Evolutionary conservation across 768 basidiomycete genomes (phyloP).

Genomic region (Calvatia gigantea): DNA sequence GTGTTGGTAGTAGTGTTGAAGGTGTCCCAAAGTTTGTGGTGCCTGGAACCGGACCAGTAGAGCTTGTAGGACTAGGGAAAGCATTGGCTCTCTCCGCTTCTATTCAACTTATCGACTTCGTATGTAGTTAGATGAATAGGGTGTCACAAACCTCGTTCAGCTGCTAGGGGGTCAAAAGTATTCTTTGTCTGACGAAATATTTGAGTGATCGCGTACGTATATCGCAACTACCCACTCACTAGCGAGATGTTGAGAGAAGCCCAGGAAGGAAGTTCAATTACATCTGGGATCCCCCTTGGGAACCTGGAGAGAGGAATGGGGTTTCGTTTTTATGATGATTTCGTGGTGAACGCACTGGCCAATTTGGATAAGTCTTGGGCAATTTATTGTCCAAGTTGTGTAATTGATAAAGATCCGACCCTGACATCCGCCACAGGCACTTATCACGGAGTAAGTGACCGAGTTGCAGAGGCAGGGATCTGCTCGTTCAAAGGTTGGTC

Average conservation of each 20-base stretch:
- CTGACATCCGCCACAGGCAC: constrained; percentile 62
- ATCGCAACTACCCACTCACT: constrained; percentile 19
- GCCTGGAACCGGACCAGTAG: no score
- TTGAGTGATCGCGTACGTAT: neutral
- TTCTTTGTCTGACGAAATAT: constrained; percentile 25
- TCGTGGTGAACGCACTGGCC: constrained; percentile 1
- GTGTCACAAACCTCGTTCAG: constrained; percentile 21
- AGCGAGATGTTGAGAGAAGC: constrained; percentile 50
- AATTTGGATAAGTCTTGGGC: constrained; percentile 26
- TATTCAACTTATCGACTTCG: neutral
- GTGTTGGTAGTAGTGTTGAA: neutral
- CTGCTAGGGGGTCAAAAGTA: constrained; percentile 32
- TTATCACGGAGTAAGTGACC: constrained; percentile 53
- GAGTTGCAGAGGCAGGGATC: constrained; percentile 52
- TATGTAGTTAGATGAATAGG: neutral
- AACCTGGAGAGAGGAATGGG: constrained; percentile 31
- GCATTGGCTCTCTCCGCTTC: neutral
- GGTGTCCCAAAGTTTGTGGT: neutral
- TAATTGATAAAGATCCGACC: constrained; percentile 35
- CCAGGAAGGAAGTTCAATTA: constrained; percentile 50
- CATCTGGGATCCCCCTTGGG: constrained; percentile 37
- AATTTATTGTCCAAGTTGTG: constrained; percentile 34
- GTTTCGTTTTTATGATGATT: neutral
- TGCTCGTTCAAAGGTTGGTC: constrained; percentile 31
- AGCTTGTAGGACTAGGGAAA: neutral